phyloP scores from a whole-genome alignment of 2,329 filamentous ascomycete species.

The Westerdykella sp. region DNA sequence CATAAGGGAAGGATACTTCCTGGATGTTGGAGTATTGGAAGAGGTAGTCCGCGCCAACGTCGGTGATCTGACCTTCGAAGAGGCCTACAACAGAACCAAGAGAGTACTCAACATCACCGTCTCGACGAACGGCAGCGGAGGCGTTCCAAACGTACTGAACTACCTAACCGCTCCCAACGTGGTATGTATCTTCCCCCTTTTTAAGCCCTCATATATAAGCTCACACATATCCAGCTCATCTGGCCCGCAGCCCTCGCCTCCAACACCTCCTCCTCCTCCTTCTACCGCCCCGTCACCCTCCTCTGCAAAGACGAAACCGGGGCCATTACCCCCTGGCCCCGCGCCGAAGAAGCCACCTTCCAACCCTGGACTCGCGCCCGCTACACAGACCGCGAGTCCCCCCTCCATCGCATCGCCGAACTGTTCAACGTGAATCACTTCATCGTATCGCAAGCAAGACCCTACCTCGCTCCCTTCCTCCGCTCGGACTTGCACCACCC shows the following conservation, averaged over 20 bases:
- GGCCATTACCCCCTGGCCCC: slow-evolving; percentile 66
- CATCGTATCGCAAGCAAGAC: slow-evolving; percentile 85
- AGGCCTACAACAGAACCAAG: slow-evolving; percentile 81
- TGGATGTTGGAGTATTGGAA: slow-evolving; percentile 76
- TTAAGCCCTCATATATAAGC: neutral
- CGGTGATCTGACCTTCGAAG: slow-evolving; percentile 85
- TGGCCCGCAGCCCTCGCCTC: slow-evolving; percentile 74
- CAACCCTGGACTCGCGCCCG: slow-evolving; percentile 60
- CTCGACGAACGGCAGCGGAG: slow-evolving; percentile 65
- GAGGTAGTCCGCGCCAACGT: slow-evolving; percentile 79
- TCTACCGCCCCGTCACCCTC: slow-evolving; percentile 62
- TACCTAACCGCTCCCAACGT: slow-evolving; percentile 92
- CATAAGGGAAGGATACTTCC: slow-evolving; percentile 69
- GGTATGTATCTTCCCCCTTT: slow-evolving; percentile 47
- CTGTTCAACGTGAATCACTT: slow-evolving; percentile 94
- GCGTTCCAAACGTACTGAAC: slow-evolving; percentile 79
- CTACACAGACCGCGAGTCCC: slow-evolving; percentile 61
- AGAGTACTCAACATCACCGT: slow-evolving; percentile 88
- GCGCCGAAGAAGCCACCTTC: slow-evolving; percentile 55
- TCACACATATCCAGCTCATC: slow-evolving; percentile 53
- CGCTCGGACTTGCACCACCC: slow-evolving; percentile 75
- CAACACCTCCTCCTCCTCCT: slow-evolving; percentile 61
- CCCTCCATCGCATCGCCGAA: slow-evolving; percentile 67
- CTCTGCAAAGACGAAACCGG: slow-evolving; percentile 73
- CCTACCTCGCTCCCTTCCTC: slow-evolving; percentile 81